Evolutionary conservation across 1,284 basidiomycete genomes (phyloP).

Genomic region (Puccinia coronata): DNA sequence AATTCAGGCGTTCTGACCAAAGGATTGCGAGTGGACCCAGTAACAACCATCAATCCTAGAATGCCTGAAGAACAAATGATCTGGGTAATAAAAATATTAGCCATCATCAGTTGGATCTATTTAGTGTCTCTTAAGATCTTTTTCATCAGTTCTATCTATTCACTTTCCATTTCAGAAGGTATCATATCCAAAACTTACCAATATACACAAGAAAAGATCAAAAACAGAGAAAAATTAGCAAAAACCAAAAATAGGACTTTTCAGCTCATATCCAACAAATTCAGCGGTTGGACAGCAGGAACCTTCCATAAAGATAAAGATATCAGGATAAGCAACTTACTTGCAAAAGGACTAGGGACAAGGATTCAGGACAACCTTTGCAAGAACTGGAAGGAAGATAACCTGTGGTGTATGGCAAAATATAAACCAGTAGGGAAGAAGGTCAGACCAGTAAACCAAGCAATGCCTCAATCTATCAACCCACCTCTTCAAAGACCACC

Average conservation of each 20-base stretch:
- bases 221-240: no score
- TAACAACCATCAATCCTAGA: not conserved
- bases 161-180: no score
- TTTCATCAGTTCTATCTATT: not conserved
- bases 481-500: slow-evolving; percentile 10
- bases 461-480: slow-evolving; percentile 19
- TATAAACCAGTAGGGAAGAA: slow-evolving; percentile 10
- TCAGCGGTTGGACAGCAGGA: not conserved
- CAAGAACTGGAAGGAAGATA: slow-evolving; percentile 4
- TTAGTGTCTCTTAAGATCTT: no score
- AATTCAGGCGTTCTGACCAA: not conserved
- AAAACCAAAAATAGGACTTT: no score
- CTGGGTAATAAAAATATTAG: not conserved
- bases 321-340: not conserved
- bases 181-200: no score
- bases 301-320: not conserved
- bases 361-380: not conserved
- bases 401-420: slow-evolving; percentile 3
- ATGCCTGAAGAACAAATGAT: not conserved
- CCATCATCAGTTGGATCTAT: no score
- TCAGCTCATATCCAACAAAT: not conserved
- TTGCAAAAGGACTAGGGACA: not conserved
- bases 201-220: no score
- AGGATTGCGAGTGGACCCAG: not conserved
- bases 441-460: not conserved